These are phyloP conservation scores for Coemansia interrupta DNA, from an alignment of 192 early-diverging fungal species.

Conservation along the genomic window DNA sequence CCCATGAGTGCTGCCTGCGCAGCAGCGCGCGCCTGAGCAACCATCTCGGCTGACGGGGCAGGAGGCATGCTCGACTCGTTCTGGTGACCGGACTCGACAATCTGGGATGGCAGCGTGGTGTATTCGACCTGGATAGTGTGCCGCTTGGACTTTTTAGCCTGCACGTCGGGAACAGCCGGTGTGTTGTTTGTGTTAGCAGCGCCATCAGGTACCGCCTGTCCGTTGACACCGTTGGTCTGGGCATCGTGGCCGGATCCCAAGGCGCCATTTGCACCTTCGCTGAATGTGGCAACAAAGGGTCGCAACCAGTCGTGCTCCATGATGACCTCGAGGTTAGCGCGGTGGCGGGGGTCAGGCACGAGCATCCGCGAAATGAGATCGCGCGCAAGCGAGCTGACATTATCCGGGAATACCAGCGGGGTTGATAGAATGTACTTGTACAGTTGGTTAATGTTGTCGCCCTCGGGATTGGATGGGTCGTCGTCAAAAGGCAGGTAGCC, in stretches of 20 bases:
- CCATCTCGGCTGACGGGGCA: constrained; percentile 31
- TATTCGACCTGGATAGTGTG: constrained; percentile 63
- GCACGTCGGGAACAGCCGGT: constrained; percentile 37
- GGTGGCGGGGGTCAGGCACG: constrained; percentile 78
- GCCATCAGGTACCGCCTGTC: constrained; percentile 22
- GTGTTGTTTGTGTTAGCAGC: constrained; percentile 18
- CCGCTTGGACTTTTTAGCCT: constrained; percentile 52
- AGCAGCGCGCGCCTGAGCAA: constrained; percentile 43
- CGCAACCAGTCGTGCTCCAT: constrained; percentile 70
- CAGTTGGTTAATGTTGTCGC: constrained; percentile 82
- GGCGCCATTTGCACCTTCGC: constrained; percentile 28
- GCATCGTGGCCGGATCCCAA: constrained; percentile 19
- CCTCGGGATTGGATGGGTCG: constrained; percentile 84
- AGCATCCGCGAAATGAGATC: constrained; percentile 87
- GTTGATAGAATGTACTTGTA: constrained; percentile 83
- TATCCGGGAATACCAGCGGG: constrained; percentile 81
- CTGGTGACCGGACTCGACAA: constrained; percentile 13
- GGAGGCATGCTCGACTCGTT: constrained; percentile 14
- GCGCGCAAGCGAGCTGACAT: constrained; percentile 69
- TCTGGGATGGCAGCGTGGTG: constrained; percentile 12
- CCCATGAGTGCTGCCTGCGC: constrained; percentile 46
- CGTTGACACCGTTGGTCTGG: constrained; percentile 4
- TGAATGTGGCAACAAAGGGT: constrained; percentile 54
- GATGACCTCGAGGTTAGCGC: constrained; percentile 70
- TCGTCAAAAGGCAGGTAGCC: constrained; percentile 89